phyloP scores from a whole-genome alignment of 495 filamentous ascomycete species.

The Aspergillus sclerotioniger region DNA sequence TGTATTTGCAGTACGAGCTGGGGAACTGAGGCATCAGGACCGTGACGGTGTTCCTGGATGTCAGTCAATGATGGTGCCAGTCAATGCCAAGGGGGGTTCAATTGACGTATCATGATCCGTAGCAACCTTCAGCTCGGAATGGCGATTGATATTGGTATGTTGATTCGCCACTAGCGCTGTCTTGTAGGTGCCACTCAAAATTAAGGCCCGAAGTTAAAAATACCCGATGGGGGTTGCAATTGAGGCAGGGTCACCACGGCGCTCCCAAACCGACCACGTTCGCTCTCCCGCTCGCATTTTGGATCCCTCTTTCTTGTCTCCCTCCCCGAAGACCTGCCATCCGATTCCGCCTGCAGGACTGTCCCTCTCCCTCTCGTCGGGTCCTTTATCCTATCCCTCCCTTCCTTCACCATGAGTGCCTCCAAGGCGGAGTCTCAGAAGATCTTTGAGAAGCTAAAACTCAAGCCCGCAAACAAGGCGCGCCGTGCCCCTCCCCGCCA shows the following conservation, averaged over 20 bases:
- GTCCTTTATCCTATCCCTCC: background rate
- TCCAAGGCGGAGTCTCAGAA: slow-evolving; percentile 93
- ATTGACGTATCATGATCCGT: background rate
- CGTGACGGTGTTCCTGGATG: background rate
- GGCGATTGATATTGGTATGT: no score
- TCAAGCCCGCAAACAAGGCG: slow-evolving; percentile 92
- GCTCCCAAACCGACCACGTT: slow-evolving; percentile 34
- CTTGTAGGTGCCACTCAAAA: background rate
- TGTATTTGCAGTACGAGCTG: slow-evolving; percentile 21
- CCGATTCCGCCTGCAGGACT: background rate
- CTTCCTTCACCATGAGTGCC: slow-evolving; percentile 66
- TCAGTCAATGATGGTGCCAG: background rate
- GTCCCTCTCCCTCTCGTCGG: slow-evolving; percentile 2
- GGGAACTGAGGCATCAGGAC: background rate
- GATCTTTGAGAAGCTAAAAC: slow-evolving; percentile 96
- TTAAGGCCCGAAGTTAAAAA: slow-evolving; percentile 13
- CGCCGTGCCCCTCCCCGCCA: slow-evolving; percentile 32
- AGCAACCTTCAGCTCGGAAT: background rate
- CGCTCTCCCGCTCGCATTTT: slow-evolving; percentile 26
- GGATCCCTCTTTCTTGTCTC: slow-evolving; percentile 17
- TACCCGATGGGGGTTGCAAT: slow-evolving; percentile 9
- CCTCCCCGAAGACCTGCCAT: slow-evolving; percentile 9
- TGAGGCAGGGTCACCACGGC: background rate
- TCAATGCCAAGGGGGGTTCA: no score
- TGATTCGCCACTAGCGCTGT: no score